Base-by-base conservation (phyloP, 225 moss, liverwort and hornwort species). In the Asterella californica region DNA sequence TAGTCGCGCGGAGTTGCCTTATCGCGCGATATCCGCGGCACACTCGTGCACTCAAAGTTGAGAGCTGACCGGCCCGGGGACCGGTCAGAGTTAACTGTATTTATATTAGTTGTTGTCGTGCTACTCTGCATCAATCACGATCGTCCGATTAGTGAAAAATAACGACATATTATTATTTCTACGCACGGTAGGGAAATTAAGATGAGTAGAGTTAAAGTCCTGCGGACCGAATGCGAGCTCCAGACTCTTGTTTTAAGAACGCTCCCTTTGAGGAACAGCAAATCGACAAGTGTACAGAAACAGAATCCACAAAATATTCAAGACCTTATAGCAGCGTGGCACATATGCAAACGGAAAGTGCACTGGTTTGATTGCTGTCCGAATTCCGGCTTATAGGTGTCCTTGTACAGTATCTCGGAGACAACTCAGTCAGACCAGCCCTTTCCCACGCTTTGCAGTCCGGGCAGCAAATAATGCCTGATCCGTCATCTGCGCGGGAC, bases 281-380 rank as follows among this genome's bases (percentile, higher is more conserved):
- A n/a, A 9, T n/a, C n/a, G 61, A 61, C 61, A 61, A 61, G 61
- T 61, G 61, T 61, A 61, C 25, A 25, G 10, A 27, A 61, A 21
- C n/a, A 61, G 61, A 61, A 61, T 61, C 10, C 61, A 25, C 7
- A 61, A 61, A 61, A 61, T 61, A 61, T 25, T 27, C 2, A 21
- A 21, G 4, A 27, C 19, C n/a, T 27, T 61, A 61, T 61, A 6
- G 11, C n/a, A 61, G n/a, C 27, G n/a, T 25, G 61, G 61, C 61
- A 61, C 61, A 61, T 61, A 61, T 2, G n/a, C 61, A 61, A 61
- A 27, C 9, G n/a, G 61, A 27, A 61, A 61, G 61, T 61, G n/a
- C 61, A 61, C n/a, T 61, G n/a, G 61, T 61, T 61, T 61, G 61
- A 61, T 61, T 61, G 61, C 61, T 61, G 61, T 61, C 61, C 61